These are phyloP conservation scores for Fusarium sp. DNA, from an alignment of 2,329 filamentous ascomycete genomes.

Conservation along the genomic window DNA sequence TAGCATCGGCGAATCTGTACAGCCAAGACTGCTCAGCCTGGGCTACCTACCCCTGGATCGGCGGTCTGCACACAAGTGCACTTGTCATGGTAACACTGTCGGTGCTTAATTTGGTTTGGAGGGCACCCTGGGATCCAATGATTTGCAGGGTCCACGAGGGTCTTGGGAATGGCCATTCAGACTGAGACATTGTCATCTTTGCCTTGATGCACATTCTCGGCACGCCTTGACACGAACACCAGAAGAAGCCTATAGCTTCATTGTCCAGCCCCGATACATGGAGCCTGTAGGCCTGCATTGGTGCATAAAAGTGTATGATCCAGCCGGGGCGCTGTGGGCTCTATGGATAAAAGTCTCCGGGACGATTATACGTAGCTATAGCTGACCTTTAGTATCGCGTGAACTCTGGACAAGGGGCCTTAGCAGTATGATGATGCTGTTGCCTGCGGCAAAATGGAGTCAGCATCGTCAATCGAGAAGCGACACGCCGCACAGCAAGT, in stretches of 20 bases:
- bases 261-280: slow-evolving; percentile 8
- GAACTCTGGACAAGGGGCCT: slow-evolving; percentile 34
- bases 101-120: slow-evolving; percentile 36
- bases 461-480: slow-evolving; percentile 18
- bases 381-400: slow-evolving; percentile 37
- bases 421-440: slow-evolving; percentile 38
- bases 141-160: slow-evolving; percentile 38
- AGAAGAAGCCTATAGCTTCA: slow-evolving; percentile 12
- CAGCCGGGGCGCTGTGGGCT: slow-evolving; percentile 26
- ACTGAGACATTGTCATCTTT: slow-evolving; percentile 18
- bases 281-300: not conserved
- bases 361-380: slow-evolving; percentile 16
- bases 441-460: slow-evolving; percentile 35
- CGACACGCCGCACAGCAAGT: not conserved
- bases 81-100: slow-evolving; percentile 31
- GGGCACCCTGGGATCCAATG: slow-evolving; percentile 27
- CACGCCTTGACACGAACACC: slow-evolving; percentile 4
- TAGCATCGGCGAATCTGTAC: slow-evolving; percentile 33
- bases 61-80: slow-evolving; percentile 34
- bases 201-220: slow-evolving; percentile 1
- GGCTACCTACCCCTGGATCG: slow-evolving; percentile 36
- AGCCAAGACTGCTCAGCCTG: slow-evolving; percentile 36
- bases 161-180: slow-evolving; percentile 12
- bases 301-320: not conserved
- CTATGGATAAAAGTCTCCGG: slow-evolving; percentile 31